Evolutionary conservation across 345 rosid genomes (phyloP).

Genomic region (Excoecaria agallocha): DNA sequence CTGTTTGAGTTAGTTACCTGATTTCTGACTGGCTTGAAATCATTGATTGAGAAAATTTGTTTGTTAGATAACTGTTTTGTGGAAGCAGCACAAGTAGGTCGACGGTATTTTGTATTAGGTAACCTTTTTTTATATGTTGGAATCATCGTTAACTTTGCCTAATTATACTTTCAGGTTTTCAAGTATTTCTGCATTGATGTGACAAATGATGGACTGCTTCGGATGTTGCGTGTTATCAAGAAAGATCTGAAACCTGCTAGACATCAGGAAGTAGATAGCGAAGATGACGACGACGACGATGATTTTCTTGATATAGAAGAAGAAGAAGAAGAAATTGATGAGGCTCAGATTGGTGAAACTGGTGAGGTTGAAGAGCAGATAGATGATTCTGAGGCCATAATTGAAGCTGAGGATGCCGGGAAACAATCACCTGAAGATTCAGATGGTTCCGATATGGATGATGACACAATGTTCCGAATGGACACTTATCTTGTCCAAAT

Average conservation of each 20-base stretch:
- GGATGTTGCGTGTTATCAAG: slow-evolving; percentile 83
- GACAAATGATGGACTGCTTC: slow-evolving; percentile 70
- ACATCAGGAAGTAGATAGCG: slow-evolving; percentile 56
- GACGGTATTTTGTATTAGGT: background rate
- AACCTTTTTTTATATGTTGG: background rate
- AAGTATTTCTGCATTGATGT: slow-evolving; percentile 72
- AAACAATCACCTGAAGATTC: slow-evolving; percentile 54
- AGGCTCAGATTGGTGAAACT: slow-evolving; percentile 62
- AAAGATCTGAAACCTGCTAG: slow-evolving; percentile 89
- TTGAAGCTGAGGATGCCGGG: slow-evolving; percentile 42
- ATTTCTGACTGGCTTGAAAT: background rate
- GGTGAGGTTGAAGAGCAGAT: slow-evolving; percentile 73
- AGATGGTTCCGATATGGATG: slow-evolving; percentile 92
- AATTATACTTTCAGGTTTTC: slow-evolving; percentile 61
- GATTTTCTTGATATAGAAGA: slow-evolving; percentile 84
- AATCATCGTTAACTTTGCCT: background rate
- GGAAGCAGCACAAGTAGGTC: background rate
- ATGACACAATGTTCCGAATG: slow-evolving; percentile 96
- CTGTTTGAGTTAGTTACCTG: background rate
- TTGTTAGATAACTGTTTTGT: background rate
- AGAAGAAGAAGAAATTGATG: slow-evolving; percentile 77
- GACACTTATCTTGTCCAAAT: slow-evolving; percentile 87
- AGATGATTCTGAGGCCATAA: slow-evolving; percentile 70
- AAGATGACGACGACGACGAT: slow-evolving; percentile 63
- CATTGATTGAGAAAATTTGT: background rate